Percentiles rank a stretch among this genome's conserved stretches.
phyloP scores from a whole-genome alignment of 2,329 filamentous ascomycete genomes.

The Biscogniauxia marginata region DNA sequence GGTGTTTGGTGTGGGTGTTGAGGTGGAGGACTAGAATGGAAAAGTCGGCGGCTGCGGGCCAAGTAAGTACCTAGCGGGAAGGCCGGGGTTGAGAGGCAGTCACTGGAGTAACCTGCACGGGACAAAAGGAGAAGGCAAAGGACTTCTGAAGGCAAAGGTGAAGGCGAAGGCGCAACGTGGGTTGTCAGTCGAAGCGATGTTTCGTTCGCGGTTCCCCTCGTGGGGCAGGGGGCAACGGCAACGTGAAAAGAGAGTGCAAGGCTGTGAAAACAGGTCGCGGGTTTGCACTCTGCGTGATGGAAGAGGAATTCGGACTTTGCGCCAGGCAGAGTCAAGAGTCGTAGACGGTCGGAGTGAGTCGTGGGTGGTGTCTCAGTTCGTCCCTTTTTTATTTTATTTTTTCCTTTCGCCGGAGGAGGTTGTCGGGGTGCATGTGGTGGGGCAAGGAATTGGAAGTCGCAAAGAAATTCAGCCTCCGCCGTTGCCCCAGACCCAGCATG shows the following conservation, averaged over 20 bases:
- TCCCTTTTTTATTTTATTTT: conserved; percentile 1
- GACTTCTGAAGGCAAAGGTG: too few relatives aligned
- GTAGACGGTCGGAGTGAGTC: too few relatives aligned
- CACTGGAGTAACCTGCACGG: too few relatives aligned
- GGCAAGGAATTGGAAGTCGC: too few relatives aligned
- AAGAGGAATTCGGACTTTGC: conserved; percentile 15
- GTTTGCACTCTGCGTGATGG: background rate
- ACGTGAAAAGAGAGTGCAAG: background rate
- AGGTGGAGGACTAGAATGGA: too few relatives aligned
- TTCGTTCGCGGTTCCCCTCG: background rate
- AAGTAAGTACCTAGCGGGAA: too few relatives aligned
- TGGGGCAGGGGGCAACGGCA: background rate
- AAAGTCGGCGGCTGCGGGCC: too few relatives aligned
- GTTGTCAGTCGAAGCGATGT: background rate
- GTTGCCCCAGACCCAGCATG: too few relatives aligned
- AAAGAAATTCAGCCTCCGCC: background rate
- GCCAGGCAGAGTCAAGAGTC: conserved; percentile 23
- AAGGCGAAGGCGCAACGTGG: conserved; percentile 1
- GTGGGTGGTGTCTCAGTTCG: too few relatives aligned
- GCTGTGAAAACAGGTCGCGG: background rate
- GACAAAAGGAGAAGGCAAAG: too few relatives aligned
- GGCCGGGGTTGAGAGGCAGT: too few relatives aligned
- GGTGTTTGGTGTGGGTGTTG: too few relatives aligned
- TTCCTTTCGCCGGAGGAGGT: conserved; percentile 4
- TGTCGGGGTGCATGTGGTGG: background rate